Evolutionary conservation across 768 basidiomycete genomes (phyloP).

Genomic region (Lepiota subincarnata): DNA sequence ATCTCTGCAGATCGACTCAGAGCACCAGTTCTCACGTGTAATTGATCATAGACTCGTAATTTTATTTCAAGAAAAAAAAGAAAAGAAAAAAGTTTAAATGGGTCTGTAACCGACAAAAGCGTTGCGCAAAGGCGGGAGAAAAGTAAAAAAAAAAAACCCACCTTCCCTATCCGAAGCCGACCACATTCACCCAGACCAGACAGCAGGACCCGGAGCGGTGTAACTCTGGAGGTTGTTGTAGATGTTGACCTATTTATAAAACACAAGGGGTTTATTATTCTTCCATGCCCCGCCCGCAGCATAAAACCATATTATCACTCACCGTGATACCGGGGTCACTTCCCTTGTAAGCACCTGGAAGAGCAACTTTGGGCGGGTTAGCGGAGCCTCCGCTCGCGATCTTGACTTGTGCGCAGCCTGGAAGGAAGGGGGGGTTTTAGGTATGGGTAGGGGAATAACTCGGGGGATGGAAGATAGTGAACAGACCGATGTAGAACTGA

Average conservation of each 20-base stretch:
- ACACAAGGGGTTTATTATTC: slow-evolving; percentile 19
- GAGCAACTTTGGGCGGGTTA: slow-evolving; percentile 42
- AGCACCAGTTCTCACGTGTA: too few relatives aligned
- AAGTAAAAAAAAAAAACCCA: too few relatives aligned
- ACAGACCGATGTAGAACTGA: slow-evolving; percentile 40
- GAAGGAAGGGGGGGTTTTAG: background rate
- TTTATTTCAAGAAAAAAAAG: too few relatives aligned
- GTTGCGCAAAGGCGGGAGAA: too few relatives aligned
- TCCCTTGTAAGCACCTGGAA: slow-evolving; percentile 44
- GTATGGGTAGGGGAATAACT: background rate
- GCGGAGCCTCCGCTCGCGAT: slow-evolving; percentile 40
- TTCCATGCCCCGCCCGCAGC: background rate
- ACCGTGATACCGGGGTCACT: slow-evolving; percentile 46
- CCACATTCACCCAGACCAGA: slow-evolving; percentile 35
- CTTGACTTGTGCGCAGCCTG: slow-evolving; percentile 47
- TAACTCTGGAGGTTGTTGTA: slow-evolving; percentile 55
- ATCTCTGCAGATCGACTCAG: too few relatives aligned
- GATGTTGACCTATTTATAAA: slow-evolving; percentile 34
- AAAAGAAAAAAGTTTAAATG: too few relatives aligned
- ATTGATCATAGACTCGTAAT: too few relatives aligned
- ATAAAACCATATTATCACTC: too few relatives aligned
- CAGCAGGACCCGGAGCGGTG: slow-evolving; percentile 35
- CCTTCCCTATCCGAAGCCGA: background rate
- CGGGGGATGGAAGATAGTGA: slow-evolving; percentile 22
- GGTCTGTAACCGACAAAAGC: too few relatives aligned